Base-by-base conservation (phyloP, 2,329 filamentous ascomycete species). In the Stromatinia cepivora region DNA sequence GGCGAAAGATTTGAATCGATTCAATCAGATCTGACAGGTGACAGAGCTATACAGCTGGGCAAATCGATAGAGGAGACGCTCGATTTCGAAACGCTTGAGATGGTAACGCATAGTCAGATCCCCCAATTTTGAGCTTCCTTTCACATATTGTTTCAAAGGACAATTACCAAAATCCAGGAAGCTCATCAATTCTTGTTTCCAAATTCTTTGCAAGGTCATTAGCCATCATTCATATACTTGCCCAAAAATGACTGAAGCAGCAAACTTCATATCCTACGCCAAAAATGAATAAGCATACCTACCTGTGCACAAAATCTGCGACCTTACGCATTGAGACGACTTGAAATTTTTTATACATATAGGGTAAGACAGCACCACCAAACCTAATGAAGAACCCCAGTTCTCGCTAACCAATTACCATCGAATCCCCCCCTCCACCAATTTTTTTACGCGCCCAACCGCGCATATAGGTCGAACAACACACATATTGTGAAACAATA, bases 361-460 rank as follows among this genome's bases (percentile, higher is more conserved):
- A 10, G n/a, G 3, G 15, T 9, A 39, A 39, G 22, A 58, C 36
- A 22, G 56, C 56, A 58, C 22, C 22, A 10, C 42, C 25, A 58
- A 58, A 36, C 34, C 34, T 22, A 45, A 46, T 31, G 15, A 20
- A 31, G 11, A 50, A 3, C 59, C 59, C 59, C 22, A 25, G 36
- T 57, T 36, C 13, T 31, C 31, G 4, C 20, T 45, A 50, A 31
- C 59, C 59, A 63, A 63, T 50, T 8, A 34, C 45, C 45, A 17
- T n/a, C 11, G 4, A 20, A 50, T 36, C 0, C 42, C 20, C 42
- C 42, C 58, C 58, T 62, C 42, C 54, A 57, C 8, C 28, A 50
- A 36, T 36, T 25, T 25, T 20, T 28, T 63, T 63, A 63, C 46
- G 59, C 59, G 59, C 59, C 59, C 59, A 57, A 36, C 59, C 46